Evolutionary conservation across 1,284 basidiomycete genomes (phyloP).

Genomic region (Puccinia triticina): DNA sequence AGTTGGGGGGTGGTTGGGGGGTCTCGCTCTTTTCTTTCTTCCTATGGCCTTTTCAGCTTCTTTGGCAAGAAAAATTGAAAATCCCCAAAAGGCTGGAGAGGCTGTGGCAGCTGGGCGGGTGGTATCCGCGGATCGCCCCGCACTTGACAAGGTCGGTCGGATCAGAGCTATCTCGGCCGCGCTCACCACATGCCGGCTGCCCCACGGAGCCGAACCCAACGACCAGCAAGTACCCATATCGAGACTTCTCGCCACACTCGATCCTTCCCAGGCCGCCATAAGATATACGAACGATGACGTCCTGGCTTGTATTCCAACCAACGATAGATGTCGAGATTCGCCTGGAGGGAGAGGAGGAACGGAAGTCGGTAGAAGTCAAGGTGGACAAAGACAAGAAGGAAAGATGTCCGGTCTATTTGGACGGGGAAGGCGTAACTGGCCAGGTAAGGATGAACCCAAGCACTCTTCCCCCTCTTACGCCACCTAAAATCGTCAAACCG

Average conservation of each 20-base stretch:
- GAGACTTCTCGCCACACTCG: neutral
- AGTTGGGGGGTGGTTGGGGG: no score
- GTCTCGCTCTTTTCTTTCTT: no score
- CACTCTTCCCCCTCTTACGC: neutral
- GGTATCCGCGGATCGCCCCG: no score
- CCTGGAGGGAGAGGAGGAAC: conserved; percentile 79
- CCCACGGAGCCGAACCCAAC: no score
- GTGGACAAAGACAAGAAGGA: conserved; percentile 71
- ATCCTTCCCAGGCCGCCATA: neutral
- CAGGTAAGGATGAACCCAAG: conserved; percentile 67
- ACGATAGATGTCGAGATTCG: conserved; percentile 90
- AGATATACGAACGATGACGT: conserved; percentile 67
- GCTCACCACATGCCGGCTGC: no score
- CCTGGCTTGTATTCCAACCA: conserved; percentile 82
- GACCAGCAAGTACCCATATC: no score
- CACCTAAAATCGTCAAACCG: neutral
- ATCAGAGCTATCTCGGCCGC: no score
- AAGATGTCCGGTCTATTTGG: conserved; percentile 89
- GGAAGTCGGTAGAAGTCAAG: conserved; percentile 71
- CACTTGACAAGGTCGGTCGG: no score
- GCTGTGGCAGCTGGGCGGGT: no score
- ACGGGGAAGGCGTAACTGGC: conserved; percentile 85
- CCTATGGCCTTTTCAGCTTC: no score
- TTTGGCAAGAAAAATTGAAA: no score
- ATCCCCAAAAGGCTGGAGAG: no score